phyloP scores from a whole-genome alignment of 2,329 filamentous ascomycete species.

The Ophiosphaerella herpotricha region DNA sequence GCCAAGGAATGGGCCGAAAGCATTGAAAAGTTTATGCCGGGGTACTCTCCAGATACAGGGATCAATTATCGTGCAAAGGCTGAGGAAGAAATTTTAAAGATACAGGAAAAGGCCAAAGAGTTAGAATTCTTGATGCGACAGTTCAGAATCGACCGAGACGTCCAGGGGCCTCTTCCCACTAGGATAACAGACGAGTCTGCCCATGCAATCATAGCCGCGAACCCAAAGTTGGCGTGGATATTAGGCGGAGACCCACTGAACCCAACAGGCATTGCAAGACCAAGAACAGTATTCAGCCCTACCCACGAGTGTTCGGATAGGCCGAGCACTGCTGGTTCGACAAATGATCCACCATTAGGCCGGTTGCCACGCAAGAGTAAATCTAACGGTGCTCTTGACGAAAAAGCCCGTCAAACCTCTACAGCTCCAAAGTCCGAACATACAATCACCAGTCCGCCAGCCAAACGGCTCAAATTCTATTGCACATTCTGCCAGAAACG shows the following conservation, averaged over 20 bases:
- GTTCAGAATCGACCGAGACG: slow-evolving; percentile 13
- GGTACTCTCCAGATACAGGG: slow-evolving; percentile 10
- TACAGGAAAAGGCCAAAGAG: slow-evolving; percentile 23
- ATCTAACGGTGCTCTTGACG: slow-evolving; percentile 22
- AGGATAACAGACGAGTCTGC: slow-evolving; percentile 26
- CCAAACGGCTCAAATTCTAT: slow-evolving; percentile 23
- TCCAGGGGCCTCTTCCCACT: slow-evolving; percentile 1
- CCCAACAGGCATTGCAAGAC: slow-evolving; percentile 13
- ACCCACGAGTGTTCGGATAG: slow-evolving; percentile 11
- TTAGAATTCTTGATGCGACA: slow-evolving; percentile 15
- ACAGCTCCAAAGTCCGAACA: not conserved
- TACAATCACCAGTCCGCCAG: slow-evolving; percentile 13
- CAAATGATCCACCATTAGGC: slow-evolving; percentile 1
- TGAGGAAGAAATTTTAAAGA: slow-evolving; percentile 20
- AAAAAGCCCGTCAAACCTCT: slow-evolving; percentile 6
- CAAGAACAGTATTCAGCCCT: slow-evolving; percentile 13
- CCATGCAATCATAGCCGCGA: slow-evolving; percentile 23
- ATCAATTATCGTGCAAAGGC: slow-evolving; percentile 21
- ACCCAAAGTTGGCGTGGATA: slow-evolving; percentile 30
- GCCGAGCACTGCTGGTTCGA: slow-evolving; percentile 12
- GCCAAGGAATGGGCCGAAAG: slow-evolving; percentile 23
- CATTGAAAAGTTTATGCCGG: slow-evolving; percentile 17
- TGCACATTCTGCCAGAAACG: slow-evolving; percentile 34
- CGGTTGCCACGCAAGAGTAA: slow-evolving; percentile 12
- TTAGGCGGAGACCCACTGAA: slow-evolving; percentile 19